phyloP scores from a whole-genome alignment of 169 alveolate species.

The Plasmodium billcollinsi region DNA sequence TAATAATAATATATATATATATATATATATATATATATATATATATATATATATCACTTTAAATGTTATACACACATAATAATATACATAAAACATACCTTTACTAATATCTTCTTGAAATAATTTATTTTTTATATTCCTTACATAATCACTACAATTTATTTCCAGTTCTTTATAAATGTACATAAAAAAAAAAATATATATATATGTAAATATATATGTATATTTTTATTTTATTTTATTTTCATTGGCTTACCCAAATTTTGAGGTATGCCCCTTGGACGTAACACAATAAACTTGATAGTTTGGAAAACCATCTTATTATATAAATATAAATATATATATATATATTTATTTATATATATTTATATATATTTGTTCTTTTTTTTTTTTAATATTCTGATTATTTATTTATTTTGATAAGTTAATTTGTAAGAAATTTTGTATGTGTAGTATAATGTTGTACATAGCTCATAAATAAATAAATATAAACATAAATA shows the following conservation, averaged over 20 bases:
- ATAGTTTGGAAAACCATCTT: conserved; percentile 24
- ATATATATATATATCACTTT: background rate
- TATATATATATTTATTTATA: background rate
- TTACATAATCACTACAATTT: conserved; percentile 33
- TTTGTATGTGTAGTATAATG: no score
- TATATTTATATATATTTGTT: background rate
- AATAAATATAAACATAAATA: no score
- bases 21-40: background rate
- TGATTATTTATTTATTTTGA: background rate
- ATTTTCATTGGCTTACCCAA: conserved; percentile 12
- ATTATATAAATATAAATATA: background rate
- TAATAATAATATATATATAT: background rate
- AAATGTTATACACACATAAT: background rate
- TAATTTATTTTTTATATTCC: conserved; percentile 25
- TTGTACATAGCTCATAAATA: no score
- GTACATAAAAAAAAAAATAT: background rate
- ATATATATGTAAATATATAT: conserved; percentile 13
- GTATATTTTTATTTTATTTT: conserved; percentile 3
- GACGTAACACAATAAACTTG: conserved; percentile 47
- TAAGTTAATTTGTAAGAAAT: no score
- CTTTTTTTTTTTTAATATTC: background rate
- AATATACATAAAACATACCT: conserved; percentile 11
- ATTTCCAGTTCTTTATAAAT: conserved; percentile 27
- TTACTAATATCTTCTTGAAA: conserved; percentile 36
- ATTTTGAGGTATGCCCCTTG: conserved; percentile 59